Conservation (phyloP, 1,284 basidiomycete species). For the Ganoderma multipileum region DNA sequence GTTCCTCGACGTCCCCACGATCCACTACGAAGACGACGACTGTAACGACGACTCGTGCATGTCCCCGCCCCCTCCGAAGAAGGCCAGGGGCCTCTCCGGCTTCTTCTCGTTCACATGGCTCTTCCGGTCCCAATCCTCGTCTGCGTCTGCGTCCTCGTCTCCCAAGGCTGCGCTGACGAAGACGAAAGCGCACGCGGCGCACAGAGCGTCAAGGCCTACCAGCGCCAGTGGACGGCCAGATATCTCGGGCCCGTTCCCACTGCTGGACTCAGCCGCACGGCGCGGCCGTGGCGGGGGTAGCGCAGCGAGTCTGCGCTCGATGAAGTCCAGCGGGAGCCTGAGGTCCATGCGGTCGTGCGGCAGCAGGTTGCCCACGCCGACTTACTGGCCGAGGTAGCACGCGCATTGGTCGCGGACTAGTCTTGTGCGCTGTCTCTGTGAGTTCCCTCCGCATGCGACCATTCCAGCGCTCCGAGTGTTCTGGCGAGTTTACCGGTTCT, state of each 20-base stretch:
- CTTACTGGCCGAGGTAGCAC: constrained; percentile 38
- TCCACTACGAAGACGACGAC: constrained; percentile 42
- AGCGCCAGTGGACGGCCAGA: constrained; percentile 32
- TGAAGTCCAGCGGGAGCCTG: constrained; percentile 36
- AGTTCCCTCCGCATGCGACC: not conserved
- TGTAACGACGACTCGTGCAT: constrained; percentile 26
- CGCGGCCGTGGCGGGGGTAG: constrained; percentile 20
- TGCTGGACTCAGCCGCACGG: constrained; percentile 38
- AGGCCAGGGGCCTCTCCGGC: constrained; percentile 33
- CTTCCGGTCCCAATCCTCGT: constrained; percentile 20
- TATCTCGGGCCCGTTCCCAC: constrained; percentile 45
- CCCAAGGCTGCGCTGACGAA: constrained; percentile 7
- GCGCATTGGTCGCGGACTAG: not conserved
- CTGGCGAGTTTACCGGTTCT: not conserved
- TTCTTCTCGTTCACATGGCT: constrained; percentile 34
- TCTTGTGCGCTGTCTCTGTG: constrained; percentile 12
- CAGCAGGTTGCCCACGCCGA: constrained; percentile 40
- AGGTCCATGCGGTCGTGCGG: constrained; percentile 38
- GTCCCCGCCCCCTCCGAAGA: constrained; percentile 28
- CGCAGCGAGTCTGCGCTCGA: constrained; percentile 37
- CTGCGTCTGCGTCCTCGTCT: constrained; percentile 2
- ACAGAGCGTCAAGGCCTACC: not conserved
- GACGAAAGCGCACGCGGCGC: constrained; percentile 10
- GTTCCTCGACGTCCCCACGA: constrained; percentile 49
- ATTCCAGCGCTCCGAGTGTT: not conserved